These are phyloP conservation scores for Spiromastix sp. DNA, from an alignment of 2,329 filamentous ascomycete genomes.

Conservation along the genomic window DNA sequence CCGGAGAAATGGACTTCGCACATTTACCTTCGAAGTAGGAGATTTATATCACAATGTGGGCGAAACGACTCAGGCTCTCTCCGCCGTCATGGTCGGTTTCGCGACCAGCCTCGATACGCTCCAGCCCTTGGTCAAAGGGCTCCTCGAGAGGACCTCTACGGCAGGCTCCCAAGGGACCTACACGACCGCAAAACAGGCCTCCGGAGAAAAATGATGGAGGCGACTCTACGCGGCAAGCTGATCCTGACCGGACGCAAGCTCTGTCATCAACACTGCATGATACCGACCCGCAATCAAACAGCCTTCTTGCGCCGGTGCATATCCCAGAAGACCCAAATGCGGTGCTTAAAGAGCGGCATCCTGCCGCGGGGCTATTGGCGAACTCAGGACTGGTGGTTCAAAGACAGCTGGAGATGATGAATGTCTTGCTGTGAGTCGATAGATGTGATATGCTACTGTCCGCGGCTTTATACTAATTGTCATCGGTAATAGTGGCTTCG, in stretches of 20 bases:
- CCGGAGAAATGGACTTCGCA: too few species aligned
- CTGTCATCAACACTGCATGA: constrained; percentile 30
- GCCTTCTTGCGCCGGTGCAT: constrained; percentile 49
- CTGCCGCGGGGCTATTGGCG: constrained; percentile 46
- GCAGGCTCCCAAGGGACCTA: background rate
- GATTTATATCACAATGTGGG: constrained; percentile 29
- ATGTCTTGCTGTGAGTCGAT: constrained; percentile 43
- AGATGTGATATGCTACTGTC: background rate
- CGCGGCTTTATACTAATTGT: background rate
- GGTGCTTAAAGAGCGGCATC: constrained; percentile 48
- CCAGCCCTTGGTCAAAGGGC: constrained; percentile 6
- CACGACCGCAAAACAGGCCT: background rate
- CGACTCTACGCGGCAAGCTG: background rate
- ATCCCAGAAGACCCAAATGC: constrained; percentile 51
- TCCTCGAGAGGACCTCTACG: constrained; percentile 1
- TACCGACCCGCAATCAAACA: constrained; percentile 36
- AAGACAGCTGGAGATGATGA: constrained; percentile 56
- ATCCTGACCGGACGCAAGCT: constrained; percentile 8
- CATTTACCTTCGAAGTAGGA: too few species aligned
- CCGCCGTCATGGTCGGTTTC: constrained; percentile 15
- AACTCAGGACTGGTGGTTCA: constrained; percentile 55
- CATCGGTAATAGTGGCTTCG: constrained; percentile 40
- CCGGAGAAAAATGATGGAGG: background rate
- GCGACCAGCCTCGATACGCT: background rate
- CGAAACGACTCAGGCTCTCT: constrained; percentile 15